These are phyloP conservation scores for Aspergillus fumigatus DNA, from an alignment of 2,329 filamentous ascomycete genomes.

Conservation along the genomic window DNA sequence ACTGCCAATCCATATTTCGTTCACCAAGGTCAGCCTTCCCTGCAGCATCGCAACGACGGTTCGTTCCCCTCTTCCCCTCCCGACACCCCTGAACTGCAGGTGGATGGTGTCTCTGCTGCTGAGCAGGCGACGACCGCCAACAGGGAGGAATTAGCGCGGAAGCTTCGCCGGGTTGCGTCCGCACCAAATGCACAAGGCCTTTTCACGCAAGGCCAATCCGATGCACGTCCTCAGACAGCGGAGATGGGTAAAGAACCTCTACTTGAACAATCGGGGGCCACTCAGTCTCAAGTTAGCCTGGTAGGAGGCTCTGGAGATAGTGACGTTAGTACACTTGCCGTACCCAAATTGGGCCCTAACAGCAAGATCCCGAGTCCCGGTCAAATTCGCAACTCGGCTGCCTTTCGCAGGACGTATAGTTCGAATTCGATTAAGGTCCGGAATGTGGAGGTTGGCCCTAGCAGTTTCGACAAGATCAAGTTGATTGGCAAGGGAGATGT, in stretches of 20 bases:
- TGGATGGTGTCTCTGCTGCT: constrained; percentile 62
- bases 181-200: constrained; percentile 95
- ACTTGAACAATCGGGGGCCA: constrained; percentile 52
- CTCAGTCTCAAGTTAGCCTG: constrained; percentile 50
- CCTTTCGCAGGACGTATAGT: constrained; percentile 93
- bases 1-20: constrained; percentile 96
- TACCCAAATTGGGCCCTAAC: constrained; percentile 43
- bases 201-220: constrained; percentile 60
- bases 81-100: constrained; percentile 76
- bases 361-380: constrained; percentile 64
- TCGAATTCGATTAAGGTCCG: constrained; percentile 99
- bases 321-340: constrained; percentile 23
- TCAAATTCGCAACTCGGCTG: constrained; percentile 60
- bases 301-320: constrained; percentile 40
- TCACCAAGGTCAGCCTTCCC: constrained; percentile 87
- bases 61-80: constrained; percentile 90
- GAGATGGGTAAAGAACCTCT: constrained; percentile 81
- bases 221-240: constrained; percentile 73
- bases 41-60: constrained; percentile 91
- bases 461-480: constrained; percentile 99
- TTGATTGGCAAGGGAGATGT: constrained; percentile 98
- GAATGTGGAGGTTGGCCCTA: constrained; percentile 90
- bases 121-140: constrained; percentile 69
- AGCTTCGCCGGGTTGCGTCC: constrained; percentile 88
- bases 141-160: constrained; percentile 90